phyloP scores from a whole-genome alignment of 805 yeast species.

The Candida golubevii region DNA sequence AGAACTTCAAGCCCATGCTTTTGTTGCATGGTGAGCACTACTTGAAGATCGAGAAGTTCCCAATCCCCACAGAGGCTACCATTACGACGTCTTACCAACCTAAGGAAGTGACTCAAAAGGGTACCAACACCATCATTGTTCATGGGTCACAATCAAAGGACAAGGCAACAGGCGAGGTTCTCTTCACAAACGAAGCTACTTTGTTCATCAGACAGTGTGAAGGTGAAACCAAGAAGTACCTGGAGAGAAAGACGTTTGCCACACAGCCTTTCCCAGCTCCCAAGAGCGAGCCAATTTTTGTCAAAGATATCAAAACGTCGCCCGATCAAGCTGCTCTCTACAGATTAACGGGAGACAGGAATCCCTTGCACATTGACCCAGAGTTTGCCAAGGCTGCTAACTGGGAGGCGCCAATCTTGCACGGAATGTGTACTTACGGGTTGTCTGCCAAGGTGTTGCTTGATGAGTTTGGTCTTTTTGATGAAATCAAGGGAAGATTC shows the following conservation, averaged over 20 bases:
- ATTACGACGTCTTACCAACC: slow-evolving; percentile 62
- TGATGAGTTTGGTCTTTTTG: slow-evolving; percentile 77
- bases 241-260: slow-evolving; percentile 56
- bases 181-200: slow-evolving; percentile 80
- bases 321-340: slow-evolving; percentile 83
- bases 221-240: slow-evolving; percentile 47
- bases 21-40: slow-evolving; percentile 95
- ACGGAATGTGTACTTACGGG: slow-evolving; percentile 89
- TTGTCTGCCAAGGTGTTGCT: slow-evolving; percentile 68
- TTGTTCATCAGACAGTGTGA: slow-evolving; percentile 76
- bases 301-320: slow-evolving; percentile 51
- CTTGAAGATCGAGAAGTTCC: slow-evolving; percentile 68
- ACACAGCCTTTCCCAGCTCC: slow-evolving; percentile 62
- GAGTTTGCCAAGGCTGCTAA: slow-evolving; percentile 81
- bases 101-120: slow-evolving; percentile 76
- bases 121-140: slow-evolving; percentile 75
- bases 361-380: slow-evolving; percentile 95
- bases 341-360: slow-evolving; percentile 89
- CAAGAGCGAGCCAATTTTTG: slow-evolving; percentile 59
- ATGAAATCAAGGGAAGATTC: slow-evolving; percentile 86
- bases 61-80: slow-evolving; percentile 69
- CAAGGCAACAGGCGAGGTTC: slow-evolving; percentile 57
- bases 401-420: slow-evolving; percentile 82
- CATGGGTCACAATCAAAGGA: slow-evolving; percentile 72
- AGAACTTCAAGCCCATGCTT: slow-evolving; percentile 83